Base-by-base conservation (phyloP, 768 basidiomycete species). In the Kwoniella pini region DNA sequence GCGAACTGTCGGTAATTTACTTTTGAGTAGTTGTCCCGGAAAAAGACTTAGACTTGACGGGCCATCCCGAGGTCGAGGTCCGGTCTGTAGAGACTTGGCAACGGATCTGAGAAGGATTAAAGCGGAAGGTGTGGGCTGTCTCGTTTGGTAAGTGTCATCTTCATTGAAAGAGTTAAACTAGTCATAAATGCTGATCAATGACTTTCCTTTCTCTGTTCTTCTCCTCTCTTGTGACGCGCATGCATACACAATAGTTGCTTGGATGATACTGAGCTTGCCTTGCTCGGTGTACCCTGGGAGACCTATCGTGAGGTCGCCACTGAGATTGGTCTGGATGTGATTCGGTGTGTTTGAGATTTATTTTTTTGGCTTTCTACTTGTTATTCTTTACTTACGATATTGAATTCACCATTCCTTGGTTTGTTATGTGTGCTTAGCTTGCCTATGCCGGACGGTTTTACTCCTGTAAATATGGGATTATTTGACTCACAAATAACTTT, bases 1-100 rank as follows among this genome's bases (percentile, higher is more conserved):
- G 17, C 4, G n/a, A 39, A 15, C 7, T 60, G 70, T 21, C 95
- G 9, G 94, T n/a, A 97, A 98, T 76, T 80, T 98, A 21, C 83
- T 88, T 51, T 78, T 97, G 30, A 91, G 89, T 5, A 92, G 90
- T 5, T 97, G 95, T 80, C 94, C 94, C 2, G 94, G 94, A 3
- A 98, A 98, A 79, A 92, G 96, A 83, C 87, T 82, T 12, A 68
- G 81, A 26, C 68, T 82, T 67, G 81, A 82, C 51, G 90, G 90
- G 2, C 87, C 89, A 28, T 83, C 87, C 10, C 86, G 85, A 71
- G 91, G 93, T 3, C 82, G 94, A 13, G 84, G 84, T 44, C 86
- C 87, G 1, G 88, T 98, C 30, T 91, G 88, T 75, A 82, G 94
- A 60, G 89, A 94, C 73, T 79, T 98, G 4, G 78, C 81, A n/a